Evolutionary conservation across 805 yeast species (phyloP).

Genomic region (Monosporozyma siamensis): DNA sequence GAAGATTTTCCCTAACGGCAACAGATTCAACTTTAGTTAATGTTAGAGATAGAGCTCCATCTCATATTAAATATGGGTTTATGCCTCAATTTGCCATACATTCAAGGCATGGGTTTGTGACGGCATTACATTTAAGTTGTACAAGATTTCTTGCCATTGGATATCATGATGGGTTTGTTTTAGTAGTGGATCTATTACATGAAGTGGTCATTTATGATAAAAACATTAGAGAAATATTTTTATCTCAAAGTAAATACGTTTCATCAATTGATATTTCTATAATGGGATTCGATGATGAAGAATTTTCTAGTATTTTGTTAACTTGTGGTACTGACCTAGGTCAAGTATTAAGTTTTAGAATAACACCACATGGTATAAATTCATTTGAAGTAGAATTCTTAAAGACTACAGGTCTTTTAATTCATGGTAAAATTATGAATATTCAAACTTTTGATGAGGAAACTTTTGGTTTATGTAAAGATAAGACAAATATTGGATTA

Average conservation of each 20-base stretch:
- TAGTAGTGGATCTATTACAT: conserved; percentile 71
- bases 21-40: conserved; percentile 31
- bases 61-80: conserved; percentile 46
- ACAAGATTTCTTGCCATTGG: conserved; percentile 80
- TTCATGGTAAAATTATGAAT: neutral
- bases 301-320: conserved; percentile 59
- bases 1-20: conserved; percentile 20
- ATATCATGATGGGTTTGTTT: conserved; percentile 59
- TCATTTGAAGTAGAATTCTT: conserved; percentile 47
- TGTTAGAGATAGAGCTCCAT: conserved; percentile 45
- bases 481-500: conserved; percentile 34
- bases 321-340: conserved; percentile 73
- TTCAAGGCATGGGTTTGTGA: conserved; percentile 40
- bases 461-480: neutral
- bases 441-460: neutral
- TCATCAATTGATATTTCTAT: conserved; percentile 68
- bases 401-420: conserved; percentile 29
- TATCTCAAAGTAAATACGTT: conserved; percentile 29
- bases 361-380: conserved; percentile 55
- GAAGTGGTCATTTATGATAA: conserved; percentile 53
- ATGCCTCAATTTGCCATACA: conserved; percentile 45
- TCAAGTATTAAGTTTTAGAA: conserved; percentile 53
- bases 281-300: conserved; percentile 55
- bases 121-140: conserved; percentile 57
- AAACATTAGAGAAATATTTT: conserved; percentile 17